Conservation (phyloP, 768 basidiomycete genomes). For the Tricholoma matsutake region DNA sequence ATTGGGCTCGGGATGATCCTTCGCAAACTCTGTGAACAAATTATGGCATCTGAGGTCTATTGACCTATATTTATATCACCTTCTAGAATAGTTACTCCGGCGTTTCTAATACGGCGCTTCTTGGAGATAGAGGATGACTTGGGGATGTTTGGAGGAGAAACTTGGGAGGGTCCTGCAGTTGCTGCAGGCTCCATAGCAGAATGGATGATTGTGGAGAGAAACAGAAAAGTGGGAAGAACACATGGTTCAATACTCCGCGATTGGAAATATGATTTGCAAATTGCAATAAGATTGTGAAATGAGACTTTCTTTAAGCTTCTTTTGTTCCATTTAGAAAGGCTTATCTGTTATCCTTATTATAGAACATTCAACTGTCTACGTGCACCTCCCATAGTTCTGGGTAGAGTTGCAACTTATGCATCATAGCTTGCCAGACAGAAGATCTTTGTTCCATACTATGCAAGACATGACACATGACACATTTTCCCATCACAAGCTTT, state of each 20-base stretch:
- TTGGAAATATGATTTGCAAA: not conserved
- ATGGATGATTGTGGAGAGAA: not conserved
- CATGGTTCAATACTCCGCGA: not conserved
- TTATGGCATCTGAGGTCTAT: not conserved
- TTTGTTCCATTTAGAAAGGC: not conserved
- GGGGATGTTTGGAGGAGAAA: not conserved
- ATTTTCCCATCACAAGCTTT: too few species aligned
- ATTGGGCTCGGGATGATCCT: constrained; percentile 4
- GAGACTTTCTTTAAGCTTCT: not conserved
- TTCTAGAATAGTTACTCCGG: constrained; percentile 19
- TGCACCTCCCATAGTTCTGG: too few species aligned
- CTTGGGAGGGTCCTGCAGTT: constrained; percentile 9
- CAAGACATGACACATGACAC: too few species aligned
- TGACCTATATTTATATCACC: constrained; percentile 10
- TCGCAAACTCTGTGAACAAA: constrained; percentile 7
- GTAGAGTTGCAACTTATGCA: too few species aligned
- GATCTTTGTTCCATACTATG: too few species aligned
- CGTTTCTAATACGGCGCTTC: constrained; percentile 9
- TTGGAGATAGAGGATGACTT: constrained; percentile 5
- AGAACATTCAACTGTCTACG: too few species aligned
- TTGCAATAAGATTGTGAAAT: not conserved
- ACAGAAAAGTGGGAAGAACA: not conserved
- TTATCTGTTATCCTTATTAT: too few species aligned
- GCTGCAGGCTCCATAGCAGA: constrained; percentile 4
- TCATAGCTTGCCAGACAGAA: too few species aligned